Percentiles rank a stretch among this genome's conserved stretches.
Conservation (phyloP, 805 yeast species). For the Wickerhamomyces bisporus region DNA sequence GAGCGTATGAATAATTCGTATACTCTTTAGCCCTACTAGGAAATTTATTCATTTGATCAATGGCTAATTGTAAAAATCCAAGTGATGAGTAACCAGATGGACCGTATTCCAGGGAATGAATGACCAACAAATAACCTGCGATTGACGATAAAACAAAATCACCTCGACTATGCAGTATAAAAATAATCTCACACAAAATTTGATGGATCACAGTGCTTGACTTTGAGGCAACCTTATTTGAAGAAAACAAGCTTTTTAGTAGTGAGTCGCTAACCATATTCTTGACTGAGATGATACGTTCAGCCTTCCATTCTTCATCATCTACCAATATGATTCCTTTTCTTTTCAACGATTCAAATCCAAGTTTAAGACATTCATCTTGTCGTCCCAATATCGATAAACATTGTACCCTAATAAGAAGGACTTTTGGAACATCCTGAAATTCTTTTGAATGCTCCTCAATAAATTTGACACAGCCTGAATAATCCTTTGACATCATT, state of each 20-base stretch:
- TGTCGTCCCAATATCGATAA: constrained; percentile 13
- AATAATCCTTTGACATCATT: constrained; percentile 25
- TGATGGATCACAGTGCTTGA: constrained; percentile 32
- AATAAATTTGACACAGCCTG: constrained; percentile 32
- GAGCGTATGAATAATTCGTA: constrained; percentile 34
- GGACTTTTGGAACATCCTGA: constrained; percentile 28
- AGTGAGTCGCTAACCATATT: constrained; percentile 28
- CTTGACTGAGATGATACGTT: constrained; percentile 19
- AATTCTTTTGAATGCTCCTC: constrained; percentile 27
- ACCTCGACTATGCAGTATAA: constrained; percentile 28
- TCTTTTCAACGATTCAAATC: constrained; percentile 30
- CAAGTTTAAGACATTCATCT: constrained; percentile 17
- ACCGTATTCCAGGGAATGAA: constrained; percentile 36
- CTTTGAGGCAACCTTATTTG: constrained; percentile 23
- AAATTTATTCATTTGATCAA: constrained; percentile 27
- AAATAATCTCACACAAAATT: constrained; percentile 34
- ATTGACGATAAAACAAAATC: constrained; percentile 26
- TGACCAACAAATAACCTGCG: constrained; percentile 29
- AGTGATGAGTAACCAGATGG: constrained; percentile 33
- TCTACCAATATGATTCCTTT: constrained; percentile 31
- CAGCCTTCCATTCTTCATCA: constrained; percentile 24
- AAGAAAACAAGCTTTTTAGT: too few species aligned
- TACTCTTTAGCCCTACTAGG: constrained; percentile 36
- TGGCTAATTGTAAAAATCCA: constrained; percentile 36
- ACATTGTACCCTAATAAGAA: constrained; percentile 32